Evolutionary conservation across 768 basidiomycete species (phyloP).

Genomic region (Rhizopogon vinicolor): DNA sequence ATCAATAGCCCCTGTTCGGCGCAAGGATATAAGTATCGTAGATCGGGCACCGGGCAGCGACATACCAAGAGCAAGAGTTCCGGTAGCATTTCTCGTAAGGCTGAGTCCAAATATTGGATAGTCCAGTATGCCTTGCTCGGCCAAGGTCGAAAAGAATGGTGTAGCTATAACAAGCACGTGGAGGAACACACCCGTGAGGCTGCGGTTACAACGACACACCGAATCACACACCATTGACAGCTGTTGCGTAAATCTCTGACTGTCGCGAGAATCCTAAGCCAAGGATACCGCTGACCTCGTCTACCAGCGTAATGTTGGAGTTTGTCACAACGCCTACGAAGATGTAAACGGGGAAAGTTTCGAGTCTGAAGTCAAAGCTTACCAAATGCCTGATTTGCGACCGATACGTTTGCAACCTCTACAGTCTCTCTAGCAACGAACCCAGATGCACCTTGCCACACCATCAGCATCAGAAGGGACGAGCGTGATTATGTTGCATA

Average conservation of each 20-base stretch:
- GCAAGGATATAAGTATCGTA: background rate
- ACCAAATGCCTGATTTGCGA: slow-evolving; percentile 67
- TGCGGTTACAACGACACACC: background rate
- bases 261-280: slow-evolving; percentile 76
- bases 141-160: slow-evolving; percentile 62
- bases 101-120: slow-evolving; percentile 78
- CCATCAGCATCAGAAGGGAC: background rate
- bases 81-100: slow-evolving; percentile 53
- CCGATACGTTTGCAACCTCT: slow-evolving; percentile 53
- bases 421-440: slow-evolving; percentile 69
- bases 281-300: slow-evolving; percentile 66
- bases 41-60: background rate
- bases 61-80: slow-evolving; percentile 62
- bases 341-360: background rate
- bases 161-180: slow-evolving; percentile 38
- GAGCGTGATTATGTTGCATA: slow-evolving; percentile 29
- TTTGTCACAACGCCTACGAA: slow-evolving; percentile 52
- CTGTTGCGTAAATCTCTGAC: slow-evolving; percentile 47
- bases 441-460: slow-evolving; percentile 52
- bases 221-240: slow-evolving; percentile 44
- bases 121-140: slow-evolving; percentile 57
- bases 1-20: slow-evolving; percentile 69
- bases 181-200: background rate
- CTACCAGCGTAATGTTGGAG: slow-evolving; percentile 57
- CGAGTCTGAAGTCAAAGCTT: slow-evolving; percentile 15